A percentile compares a stretch with the other conserved stretches of the same genome.
These are phyloP conservation scores for Gloeophyllum trabeum DNA, from an alignment of 768 basidiomycete species.

Conservation along the genomic window DNA sequence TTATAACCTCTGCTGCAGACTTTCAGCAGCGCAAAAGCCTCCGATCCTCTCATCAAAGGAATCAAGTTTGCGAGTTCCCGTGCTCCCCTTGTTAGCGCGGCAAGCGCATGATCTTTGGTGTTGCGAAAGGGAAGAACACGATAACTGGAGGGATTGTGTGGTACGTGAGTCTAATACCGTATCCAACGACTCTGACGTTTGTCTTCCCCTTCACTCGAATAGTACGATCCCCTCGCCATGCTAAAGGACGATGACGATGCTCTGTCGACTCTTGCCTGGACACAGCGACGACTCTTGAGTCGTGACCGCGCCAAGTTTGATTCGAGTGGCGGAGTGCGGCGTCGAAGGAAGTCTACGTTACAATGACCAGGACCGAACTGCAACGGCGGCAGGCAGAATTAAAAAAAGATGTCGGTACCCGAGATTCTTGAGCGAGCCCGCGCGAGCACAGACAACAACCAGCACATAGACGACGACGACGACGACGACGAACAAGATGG, in stretches of 20 bases:
- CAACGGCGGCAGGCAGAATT: background rate
- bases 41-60: background rate
- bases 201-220: background rate
- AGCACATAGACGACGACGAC: background rate
- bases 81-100: background rate
- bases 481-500: background rate
- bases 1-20: background rate
- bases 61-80: background rate
- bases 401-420: background rate
- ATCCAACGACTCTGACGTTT: background rate
- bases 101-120: background rate
- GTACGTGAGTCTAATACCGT: background rate
- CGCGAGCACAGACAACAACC: background rate
- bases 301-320: background rate
- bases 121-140: background rate
- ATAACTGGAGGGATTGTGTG: background rate
- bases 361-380: background rate
- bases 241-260: background rate
- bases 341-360: background rate
- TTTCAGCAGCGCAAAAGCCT: background rate
- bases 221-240: background rate
- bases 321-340: background rate
- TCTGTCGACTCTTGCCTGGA: background rate
- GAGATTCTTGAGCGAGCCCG: background rate
- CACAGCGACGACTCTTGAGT: background rate